Base-by-base conservation (phyloP, 768 basidiomycete species). In the Mrakia blollopis region DNA sequence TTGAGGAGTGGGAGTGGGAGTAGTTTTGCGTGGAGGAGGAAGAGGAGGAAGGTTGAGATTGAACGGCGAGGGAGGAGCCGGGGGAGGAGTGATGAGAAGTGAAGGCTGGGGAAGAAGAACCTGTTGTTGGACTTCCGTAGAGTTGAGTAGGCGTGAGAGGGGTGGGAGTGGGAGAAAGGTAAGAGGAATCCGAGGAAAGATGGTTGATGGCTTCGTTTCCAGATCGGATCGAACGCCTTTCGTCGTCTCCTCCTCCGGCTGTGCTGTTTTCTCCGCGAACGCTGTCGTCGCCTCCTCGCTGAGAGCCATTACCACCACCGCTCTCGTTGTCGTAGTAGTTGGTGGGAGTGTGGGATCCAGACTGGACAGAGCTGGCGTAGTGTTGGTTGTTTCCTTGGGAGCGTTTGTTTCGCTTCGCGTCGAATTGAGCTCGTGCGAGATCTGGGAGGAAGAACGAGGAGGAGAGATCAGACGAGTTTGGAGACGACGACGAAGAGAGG, bases 361-460 rank as follows among this genome's bases (percentile, higher is more conserved):
- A 68, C 7, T 39, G 65, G 44, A 25, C 32, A 6, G 65, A 68
- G 35, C 30, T 23, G 63, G 25, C 39, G 37, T 68, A 10, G 37
- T 25, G 35, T 21, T 68, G 30, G 63, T 41, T 71, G 8, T n/a
- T n/a, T n/a, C 68, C 62, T n/a, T 65, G 61, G 21, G 63, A 47
- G 7, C 74, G 67, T 52, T 75, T 75, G 44, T 18, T 32, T 28
- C 90, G 93, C 82, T 92, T 93, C 75, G 86, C 87, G 82, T 93
- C 93, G 76, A 89, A 91, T 80, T 91, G 91, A 65, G 87, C 80
- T 78, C 92, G 89, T 23, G 91, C 93, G 41, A 92, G 89, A 80
- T 92, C 91, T 83, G 92, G 90, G 23, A 84, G 0, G 90, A 91
- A n/a, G n/a, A 72, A 50, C 21, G 25, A 41, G 28, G 47, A 8